Evolutionary conservation across 2,329 filamentous ascomycete genomes (phyloP), one percentile per base, ranked within the genome.

Genomic region (Allantophomopsis cytisporea): DNA sequence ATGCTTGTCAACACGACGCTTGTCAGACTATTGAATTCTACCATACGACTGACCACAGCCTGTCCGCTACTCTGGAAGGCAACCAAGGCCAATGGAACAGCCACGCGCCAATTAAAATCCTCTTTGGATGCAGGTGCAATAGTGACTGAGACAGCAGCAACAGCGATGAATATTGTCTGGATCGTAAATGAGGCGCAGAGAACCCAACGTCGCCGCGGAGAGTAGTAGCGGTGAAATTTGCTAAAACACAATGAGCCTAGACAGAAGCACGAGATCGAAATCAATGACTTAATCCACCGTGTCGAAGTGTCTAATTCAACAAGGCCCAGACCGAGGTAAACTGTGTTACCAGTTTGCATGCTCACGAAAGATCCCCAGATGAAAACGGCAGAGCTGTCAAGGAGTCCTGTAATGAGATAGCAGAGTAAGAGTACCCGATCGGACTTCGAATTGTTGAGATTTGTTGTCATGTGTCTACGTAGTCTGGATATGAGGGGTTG

Each of bases 341-440:
- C 73, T 5, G 83, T 87, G 58, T 89, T 89, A 42, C 80, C 71
- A 75, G 36, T 34, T 14, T 30, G 34, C 83, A 88, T 88, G 50
- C 78, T 83, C 32, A 86, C 82, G 50, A 89, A 89, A 2, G 79
- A 79, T 11, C 82, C 80, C 78, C 81, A 88, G 33, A 81, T 80
- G 41, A 77, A 80, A 36, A 83, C 80, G 2, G 81, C 76, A 2
- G 80, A 76, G 58, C 80, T 84, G 59, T 89, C 83, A 7, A 86
- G 68, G 10, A 89, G 63, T 4, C 83, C 83, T 0, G 83, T 88
- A 53, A 87, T 80, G 46, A 83, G 61, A 55, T 87, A 88, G 59
- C 80, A 85, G 20, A 74, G 61, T 4, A 89, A 62, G 31, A 89
- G 65, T 15, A 85, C 62, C 1, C 83, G 45, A 51, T 89, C 83